A percentile compares a stretch with the other conserved stretches of the same genome.
phyloP scores from a whole-genome alignment of 192 early-diverging fungal genomes.

The Coemansia sp. region DNA sequence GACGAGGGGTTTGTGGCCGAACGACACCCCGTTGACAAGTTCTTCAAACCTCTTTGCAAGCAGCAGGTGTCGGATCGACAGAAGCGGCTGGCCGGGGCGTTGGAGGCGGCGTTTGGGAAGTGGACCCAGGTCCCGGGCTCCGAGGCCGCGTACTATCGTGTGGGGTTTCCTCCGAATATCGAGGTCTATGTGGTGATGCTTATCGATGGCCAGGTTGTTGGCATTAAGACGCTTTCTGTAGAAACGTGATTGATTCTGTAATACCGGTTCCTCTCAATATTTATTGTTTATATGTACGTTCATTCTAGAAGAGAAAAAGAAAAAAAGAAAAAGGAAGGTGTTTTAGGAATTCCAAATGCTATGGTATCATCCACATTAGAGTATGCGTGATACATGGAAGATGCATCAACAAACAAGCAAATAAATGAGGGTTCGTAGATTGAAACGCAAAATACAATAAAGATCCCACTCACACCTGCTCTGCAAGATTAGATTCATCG shows the following conservation, averaged over 20 bases:
- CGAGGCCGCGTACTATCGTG: constrained; percentile 36
- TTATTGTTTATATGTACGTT: no score
- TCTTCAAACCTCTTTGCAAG: constrained; percentile 29
- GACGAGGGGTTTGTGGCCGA: constrained; percentile 47
- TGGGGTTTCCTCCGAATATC: constrained; percentile 43
- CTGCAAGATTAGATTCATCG: no score
- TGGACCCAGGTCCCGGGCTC: constrained; percentile 22
- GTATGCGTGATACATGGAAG: no score
- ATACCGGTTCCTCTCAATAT: background rate
- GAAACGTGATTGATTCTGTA: constrained; percentile 25
- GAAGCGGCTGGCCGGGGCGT: constrained; percentile 30
- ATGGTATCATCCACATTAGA: no score
- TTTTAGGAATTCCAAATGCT: no score
- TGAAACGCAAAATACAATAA: no score
- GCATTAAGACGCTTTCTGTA: constrained; percentile 49
- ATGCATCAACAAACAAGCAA: no score
- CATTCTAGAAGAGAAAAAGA: no score
- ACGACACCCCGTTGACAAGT: constrained; percentile 19
- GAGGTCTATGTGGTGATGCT: constrained; percentile 55
- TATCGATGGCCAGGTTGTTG: constrained; percentile 46
- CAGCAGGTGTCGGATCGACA: constrained; percentile 45
- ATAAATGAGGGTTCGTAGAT: no score
- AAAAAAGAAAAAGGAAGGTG: no score
- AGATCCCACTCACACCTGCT: no score
- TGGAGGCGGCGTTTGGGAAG: constrained; percentile 24